These are phyloP conservation scores for Diversispora eburnea DNA, from an alignment of 192 early-diverging fungal species.

Conservation along the genomic window DNA sequence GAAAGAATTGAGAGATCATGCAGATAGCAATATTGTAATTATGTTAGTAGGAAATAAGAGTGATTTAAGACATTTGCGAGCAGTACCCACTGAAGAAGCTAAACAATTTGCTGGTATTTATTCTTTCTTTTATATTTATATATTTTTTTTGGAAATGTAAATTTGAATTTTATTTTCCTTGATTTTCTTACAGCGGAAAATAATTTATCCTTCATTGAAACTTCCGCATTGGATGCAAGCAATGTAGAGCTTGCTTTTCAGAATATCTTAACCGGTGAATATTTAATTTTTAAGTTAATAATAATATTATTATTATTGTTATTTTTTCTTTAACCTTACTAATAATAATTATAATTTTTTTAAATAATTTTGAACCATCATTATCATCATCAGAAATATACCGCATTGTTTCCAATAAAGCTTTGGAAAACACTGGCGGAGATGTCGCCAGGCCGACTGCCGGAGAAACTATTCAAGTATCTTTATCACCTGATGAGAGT, in stretches of 20 bases:
- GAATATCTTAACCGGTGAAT: constrained; percentile 85
- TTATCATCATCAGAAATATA: constrained; percentile 71
- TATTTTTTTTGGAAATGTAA: background rate
- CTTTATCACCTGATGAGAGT: constrained; percentile 55
- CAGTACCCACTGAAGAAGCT: constrained; percentile 96
- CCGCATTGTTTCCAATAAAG: constrained; percentile 95
- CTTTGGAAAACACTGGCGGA: constrained; percentile 70
- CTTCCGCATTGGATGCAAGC: constrained; percentile 93
- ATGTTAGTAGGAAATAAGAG: constrained; percentile 99
- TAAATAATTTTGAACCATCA: background rate
- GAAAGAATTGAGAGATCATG: constrained; percentile 96
- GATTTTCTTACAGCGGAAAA: constrained; percentile 65
- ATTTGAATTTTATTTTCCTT: background rate
- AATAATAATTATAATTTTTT: background rate
- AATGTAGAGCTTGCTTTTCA: constrained; percentile 97
- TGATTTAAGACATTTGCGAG: constrained; percentile 93
- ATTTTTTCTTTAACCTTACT: background rate
- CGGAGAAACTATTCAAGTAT: constrained; percentile 70
- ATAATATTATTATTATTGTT: background rate
- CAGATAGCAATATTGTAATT: constrained; percentile 96
- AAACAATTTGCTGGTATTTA: constrained; percentile 87
- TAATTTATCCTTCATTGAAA: constrained; percentile 95
- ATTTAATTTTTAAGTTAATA: background rate
- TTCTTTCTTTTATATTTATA: background rate
- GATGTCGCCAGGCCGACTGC: constrained; percentile 65